A percentile compares a stretch with the other conserved stretches of the same genome.
Evolutionary conservation across 805 yeast genomes (phyloP).

Genomic region (Saccharomycopsis amapae): DNA sequence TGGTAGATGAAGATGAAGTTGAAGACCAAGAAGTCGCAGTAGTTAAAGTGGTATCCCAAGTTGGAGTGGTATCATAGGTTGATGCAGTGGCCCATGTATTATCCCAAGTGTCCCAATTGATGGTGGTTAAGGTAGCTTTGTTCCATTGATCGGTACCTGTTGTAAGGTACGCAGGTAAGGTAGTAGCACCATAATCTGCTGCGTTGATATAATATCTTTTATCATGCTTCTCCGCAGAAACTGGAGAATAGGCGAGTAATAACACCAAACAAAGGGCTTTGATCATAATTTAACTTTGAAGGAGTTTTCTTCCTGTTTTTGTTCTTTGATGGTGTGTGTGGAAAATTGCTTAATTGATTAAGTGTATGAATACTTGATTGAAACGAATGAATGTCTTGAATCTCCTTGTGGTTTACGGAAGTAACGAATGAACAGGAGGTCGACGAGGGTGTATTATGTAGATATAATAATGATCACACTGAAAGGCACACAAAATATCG

Average conservation of each 20-base stretch:
- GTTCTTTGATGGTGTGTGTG: no score
- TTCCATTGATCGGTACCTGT: constrained; percentile 21
- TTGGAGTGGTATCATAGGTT: constrained; percentile 5
- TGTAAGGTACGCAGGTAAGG: constrained; percentile 20
- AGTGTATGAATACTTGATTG: no score
- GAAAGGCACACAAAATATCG: no score
- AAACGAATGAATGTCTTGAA: no score
- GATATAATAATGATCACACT: no score
- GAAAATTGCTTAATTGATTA: no score
- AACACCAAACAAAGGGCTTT: neutral
- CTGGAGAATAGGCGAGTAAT: neutral
- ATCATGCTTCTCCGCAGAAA: constrained; percentile 3
- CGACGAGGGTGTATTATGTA: no score
- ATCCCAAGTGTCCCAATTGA: constrained; percentile 21
- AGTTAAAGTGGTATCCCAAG: constrained; percentile 2
- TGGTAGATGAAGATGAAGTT: neutral
- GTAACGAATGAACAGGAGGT: no score
- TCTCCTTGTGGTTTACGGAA: no score
- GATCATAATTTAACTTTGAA: no score
- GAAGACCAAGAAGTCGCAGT: neutral
- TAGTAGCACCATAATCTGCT: constrained; percentile 18
- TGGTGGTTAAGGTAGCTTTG: constrained; percentile 19
- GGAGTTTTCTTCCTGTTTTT: no score
- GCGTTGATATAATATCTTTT: constrained; percentile 20
- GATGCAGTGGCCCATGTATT: constrained; percentile 11